Evolutionary conservation across 2,329 filamentous ascomycete species (phyloP), one percentile per base, ranked within the genome.

Genomic region (Scedosporium apiospermum): DNA sequence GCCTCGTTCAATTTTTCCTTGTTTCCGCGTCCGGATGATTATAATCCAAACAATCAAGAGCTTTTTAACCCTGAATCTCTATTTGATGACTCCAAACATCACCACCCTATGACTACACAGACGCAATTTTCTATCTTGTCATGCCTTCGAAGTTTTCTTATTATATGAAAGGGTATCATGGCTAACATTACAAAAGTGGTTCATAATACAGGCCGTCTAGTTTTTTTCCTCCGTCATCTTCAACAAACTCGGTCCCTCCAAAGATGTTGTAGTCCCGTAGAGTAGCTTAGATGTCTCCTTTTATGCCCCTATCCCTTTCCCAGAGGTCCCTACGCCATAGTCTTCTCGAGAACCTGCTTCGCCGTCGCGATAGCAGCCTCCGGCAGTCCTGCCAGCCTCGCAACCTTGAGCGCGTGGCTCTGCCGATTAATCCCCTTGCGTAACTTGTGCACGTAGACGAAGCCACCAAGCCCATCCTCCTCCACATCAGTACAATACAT

Each of bases 341-440:
- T 60, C 46, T 57, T 61, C 18, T 30, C 41, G 23, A 92, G 75
- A 7, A 90, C 80, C 44, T 78, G 73, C 60, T 74, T 78, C 5
- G 93, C 93, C 65, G 91, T 78, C 23, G 78, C 75, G 62, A 97
- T 85, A 3, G 88, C 90, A 55, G 81, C 78, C 64, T 87, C 84
- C 0, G 93, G 93, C 68, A 97, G 69, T 1, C 91, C 93, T 5
- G 95, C 96, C 67, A 98, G 77, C 65, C 83, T 82, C 2, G 95
- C 95, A n/a, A 99, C 95, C 71, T 97, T 98, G 64, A 99, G 78
- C 18, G 96, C 95, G 76, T 99, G 95, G 65, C 91, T 96, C 67
- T 89, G 80, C 60, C 87, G 83, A 74, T 98, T 99, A 63, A 96
- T 85, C 0, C 95, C 95, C 71, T 82, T 86, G 62, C 85, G 84